Percentiles rank a stretch among this genome's conserved stretches.
Conservation (phyloP, 129 eudicot genomes). For the Scalesia atractyloides region DNA sequence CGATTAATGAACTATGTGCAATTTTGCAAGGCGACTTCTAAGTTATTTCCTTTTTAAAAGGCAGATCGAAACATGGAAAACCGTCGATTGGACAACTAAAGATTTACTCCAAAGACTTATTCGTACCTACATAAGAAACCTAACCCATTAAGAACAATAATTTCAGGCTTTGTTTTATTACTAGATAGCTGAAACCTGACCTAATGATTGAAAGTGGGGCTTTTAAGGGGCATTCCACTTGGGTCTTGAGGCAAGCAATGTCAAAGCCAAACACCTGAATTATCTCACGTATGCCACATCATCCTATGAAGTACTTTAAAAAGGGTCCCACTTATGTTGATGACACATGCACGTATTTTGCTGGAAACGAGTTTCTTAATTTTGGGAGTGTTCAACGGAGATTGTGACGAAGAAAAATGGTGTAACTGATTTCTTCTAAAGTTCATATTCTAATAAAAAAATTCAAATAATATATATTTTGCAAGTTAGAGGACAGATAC, state of each 20-base stretch:
- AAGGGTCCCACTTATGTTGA: conserved; percentile 97
- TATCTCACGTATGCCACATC: conserved; percentile 86
- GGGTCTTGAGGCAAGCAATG: conserved; percentile 97
- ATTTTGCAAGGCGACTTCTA: no score
- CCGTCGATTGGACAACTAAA: conserved; percentile 91
- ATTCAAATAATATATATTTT: conserved; percentile 41
- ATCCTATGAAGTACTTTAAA: conserved; percentile 89
- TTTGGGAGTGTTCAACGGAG: conserved; percentile 88
- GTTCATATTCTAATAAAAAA: conserved; percentile 46
- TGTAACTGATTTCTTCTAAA: conserved; percentile 40
- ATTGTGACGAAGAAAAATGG: conserved; percentile 78
- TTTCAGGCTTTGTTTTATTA: conserved; percentile 94
- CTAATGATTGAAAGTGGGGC: conserved; percentile 99
- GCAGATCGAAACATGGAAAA: conserved; percentile 99
- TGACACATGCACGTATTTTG: conserved; percentile 92
- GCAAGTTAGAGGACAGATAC: conserved; percentile 94
- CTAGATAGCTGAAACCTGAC: conserved; percentile 91
- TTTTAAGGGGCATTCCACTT: conserved; percentile 98
- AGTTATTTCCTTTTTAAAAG: no score
- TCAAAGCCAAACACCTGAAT: conserved; percentile 90
- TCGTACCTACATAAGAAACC: conserved; percentile 80
- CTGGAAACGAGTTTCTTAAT: conserved; percentile 93
- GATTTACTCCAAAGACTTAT: conserved; percentile 79
- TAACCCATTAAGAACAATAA: conserved; percentile 92
- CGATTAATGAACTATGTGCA: no score